Evolutionary conservation across 2,329 filamentous ascomycete species (phyloP).

Genomic region (Sclerotinia spermophila): DNA sequence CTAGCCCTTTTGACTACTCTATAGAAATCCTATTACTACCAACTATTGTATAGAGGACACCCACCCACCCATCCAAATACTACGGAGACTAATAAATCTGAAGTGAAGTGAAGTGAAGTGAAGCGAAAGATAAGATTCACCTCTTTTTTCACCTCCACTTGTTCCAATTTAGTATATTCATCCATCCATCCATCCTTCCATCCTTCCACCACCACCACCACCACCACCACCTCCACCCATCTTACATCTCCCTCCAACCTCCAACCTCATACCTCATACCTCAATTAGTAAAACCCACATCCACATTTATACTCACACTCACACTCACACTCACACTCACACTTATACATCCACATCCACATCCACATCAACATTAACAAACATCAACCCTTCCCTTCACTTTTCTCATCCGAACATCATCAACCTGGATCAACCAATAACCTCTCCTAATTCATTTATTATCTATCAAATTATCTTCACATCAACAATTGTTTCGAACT

Average conservation of each 20-base stretch:
- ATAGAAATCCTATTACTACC: not conserved
- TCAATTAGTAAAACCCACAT: not conserved
- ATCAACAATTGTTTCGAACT: not conserved
- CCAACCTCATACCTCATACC: not conserved
- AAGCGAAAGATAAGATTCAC: not conserved
- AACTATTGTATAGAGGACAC: too few relatives aligned
- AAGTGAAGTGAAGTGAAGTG: not conserved
- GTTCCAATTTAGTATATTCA: not conserved
- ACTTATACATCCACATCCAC: not conserved
- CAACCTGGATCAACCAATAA: not conserved
- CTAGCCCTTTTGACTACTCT: not conserved
- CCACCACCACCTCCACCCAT: not conserved
- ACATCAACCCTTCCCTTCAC: not conserved
- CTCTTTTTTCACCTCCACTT: not conserved
- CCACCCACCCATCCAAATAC: too few relatives aligned
- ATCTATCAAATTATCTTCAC: not conserved
- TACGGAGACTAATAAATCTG: too few relatives aligned
- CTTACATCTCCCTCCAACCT: not conserved
- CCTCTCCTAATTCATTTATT: not conserved
- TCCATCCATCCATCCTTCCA: not conserved
- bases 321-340: not conserved
- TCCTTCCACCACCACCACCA: not conserved
- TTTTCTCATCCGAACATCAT: not conserved
- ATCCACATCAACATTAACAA: slow-evolving; percentile 1
- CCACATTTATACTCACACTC: not conserved